These are phyloP conservation scores for Cicer cuneatum DNA, from an alignment of 306 rosid species.

Conservation along the genomic window DNA sequence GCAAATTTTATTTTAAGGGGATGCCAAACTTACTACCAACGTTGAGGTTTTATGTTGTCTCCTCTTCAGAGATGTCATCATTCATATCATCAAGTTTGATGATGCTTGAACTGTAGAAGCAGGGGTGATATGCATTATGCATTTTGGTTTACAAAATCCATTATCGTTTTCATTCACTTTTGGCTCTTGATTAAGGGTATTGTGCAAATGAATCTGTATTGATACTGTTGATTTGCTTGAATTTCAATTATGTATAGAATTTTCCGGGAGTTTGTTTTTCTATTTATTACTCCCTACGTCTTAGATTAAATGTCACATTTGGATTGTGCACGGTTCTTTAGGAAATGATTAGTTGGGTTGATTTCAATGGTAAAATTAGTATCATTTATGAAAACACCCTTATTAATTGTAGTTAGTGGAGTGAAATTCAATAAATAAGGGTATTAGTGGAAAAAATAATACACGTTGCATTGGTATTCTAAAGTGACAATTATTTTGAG, in stretches of 20 bases:
- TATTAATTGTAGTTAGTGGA: too few relatives aligned
- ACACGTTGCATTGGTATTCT: too few relatives aligned
- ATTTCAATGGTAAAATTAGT: too few relatives aligned
- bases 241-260: not conserved
- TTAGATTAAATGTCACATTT: too few relatives aligned
- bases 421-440: too few relatives aligned
- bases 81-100: conserved; percentile 12
- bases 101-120: conserved; percentile 11
- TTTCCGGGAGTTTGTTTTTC: conserved; percentile 11
- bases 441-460: too few relatives aligned
- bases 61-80: not conserved
- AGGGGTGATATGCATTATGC: conserved; percentile 6
- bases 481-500: too few relatives aligned
- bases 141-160: conserved; percentile 10
- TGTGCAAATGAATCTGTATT: conserved; percentile 8
- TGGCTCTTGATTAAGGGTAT: not conserved
- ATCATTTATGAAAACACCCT: too few relatives aligned
- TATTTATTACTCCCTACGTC: conserved; percentile 3
- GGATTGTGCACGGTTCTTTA: too few relatives aligned
- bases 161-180: conserved; percentile 20
- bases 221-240: conserved; percentile 20
- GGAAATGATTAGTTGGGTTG: too few relatives aligned
- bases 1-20: not conserved
- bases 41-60: conserved; percentile 12
- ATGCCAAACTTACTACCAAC: not conserved